A percentile compares a stretch with the other conserved stretches of the same genome.
Conservation (phyloP, 2,329 filamentous ascomycete genomes). For the Nectriaceae sp. region DNA sequence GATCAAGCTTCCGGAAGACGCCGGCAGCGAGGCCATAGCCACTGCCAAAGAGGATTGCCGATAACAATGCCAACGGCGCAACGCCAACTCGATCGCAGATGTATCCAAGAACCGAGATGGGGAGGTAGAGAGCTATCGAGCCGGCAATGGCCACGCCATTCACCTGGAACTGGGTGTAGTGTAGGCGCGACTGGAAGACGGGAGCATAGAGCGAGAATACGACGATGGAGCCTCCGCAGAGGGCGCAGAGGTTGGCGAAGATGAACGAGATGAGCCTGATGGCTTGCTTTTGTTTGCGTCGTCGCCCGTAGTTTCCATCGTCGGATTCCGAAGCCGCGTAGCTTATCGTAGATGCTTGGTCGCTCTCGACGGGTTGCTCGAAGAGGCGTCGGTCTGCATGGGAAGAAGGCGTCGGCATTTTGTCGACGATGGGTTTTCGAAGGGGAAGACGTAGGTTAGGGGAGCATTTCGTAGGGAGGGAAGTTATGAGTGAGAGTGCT, state of each 20-base stretch:
- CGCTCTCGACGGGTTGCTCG: slow-evolving; percentile 20
- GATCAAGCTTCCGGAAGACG: slow-evolving; percentile 62
- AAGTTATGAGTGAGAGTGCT: too few relatives aligned
- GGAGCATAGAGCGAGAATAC: slow-evolving; percentile 94
- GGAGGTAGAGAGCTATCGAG: slow-evolving; percentile 86
- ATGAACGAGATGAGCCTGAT: slow-evolving; percentile 52
- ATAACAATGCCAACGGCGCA: slow-evolving; percentile 71
- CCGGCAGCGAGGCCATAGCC: slow-evolving; percentile 85
- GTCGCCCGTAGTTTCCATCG: slow-evolving; percentile 20
- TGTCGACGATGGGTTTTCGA: too few relatives aligned
- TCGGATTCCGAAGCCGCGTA: slow-evolving; percentile 19
- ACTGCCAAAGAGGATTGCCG: slow-evolving; percentile 72
- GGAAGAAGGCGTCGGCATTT: slow-evolving; percentile 23
- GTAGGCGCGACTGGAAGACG: slow-evolving; percentile 81
- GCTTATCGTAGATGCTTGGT: slow-evolving; percentile 25
- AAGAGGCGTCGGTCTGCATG: slow-evolving; percentile 15
- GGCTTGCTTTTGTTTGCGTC: slow-evolving; percentile 31
- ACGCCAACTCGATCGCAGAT: slow-evolving; percentile 88
- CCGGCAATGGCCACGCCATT: slow-evolving; percentile 87
- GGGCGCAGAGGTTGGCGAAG: slow-evolving; percentile 55
- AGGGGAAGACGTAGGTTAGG: too few relatives aligned
- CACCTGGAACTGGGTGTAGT: slow-evolving; percentile 89
- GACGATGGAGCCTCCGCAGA: slow-evolving; percentile 89
- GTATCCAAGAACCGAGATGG: slow-evolving; percentile 88
- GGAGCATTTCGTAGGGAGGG: too few relatives aligned